Conservation (phyloP, 2,329 filamentous ascomycete species). For the Emergomyces orientalis region DNA sequence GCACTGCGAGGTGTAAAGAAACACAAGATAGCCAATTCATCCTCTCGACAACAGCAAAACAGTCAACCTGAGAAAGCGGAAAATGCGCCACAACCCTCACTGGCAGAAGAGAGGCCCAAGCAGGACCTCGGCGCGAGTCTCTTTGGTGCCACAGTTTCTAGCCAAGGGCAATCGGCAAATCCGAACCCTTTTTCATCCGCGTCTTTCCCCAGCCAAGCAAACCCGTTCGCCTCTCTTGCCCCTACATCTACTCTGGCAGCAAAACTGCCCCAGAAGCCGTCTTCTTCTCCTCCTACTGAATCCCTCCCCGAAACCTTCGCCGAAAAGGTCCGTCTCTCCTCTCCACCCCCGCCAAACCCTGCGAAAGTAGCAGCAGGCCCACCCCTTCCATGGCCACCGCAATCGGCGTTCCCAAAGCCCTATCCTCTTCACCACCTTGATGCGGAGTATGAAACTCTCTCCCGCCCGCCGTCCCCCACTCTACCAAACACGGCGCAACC, state of each 20-base stretch:
- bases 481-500: slow-evolving; percentile 39
- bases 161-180: slow-evolving; percentile 27
- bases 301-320: slow-evolving; percentile 68
- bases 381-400: slow-evolving; percentile 64
- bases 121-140: slow-evolving; percentile 48
- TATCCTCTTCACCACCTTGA: slow-evolving; percentile 77
- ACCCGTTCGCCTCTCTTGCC: slow-evolving; percentile 51
- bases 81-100: slow-evolving; percentile 16
- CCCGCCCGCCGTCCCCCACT: slow-evolving; percentile 43
- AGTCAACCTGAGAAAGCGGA: slow-evolving; percentile 17
- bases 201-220: slow-evolving; percentile 33
- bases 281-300: background rate
- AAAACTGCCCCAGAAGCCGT: slow-evolving; percentile 34
- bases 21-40: slow-evolving; percentile 27
- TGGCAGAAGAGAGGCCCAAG: slow-evolving; percentile 17
- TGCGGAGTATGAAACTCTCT: slow-evolving; percentile 84
- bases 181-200: slow-evolving; percentile 49
- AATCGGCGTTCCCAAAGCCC: slow-evolving; percentile 53
- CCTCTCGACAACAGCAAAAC: slow-evolving; percentile 13
- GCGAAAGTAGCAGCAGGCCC: slow-evolving; percentile 24
- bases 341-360: slow-evolving; percentile 25
- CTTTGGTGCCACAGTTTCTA: slow-evolving; percentile 45
- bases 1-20: slow-evolving; percentile 59
- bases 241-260: slow-evolving; percentile 34
- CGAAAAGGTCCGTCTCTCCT: slow-evolving; percentile 53